These are phyloP conservation scores for Epichloe typhina DNA, from an alignment of 2,329 filamentous ascomycete species.

Conservation along the genomic window DNA sequence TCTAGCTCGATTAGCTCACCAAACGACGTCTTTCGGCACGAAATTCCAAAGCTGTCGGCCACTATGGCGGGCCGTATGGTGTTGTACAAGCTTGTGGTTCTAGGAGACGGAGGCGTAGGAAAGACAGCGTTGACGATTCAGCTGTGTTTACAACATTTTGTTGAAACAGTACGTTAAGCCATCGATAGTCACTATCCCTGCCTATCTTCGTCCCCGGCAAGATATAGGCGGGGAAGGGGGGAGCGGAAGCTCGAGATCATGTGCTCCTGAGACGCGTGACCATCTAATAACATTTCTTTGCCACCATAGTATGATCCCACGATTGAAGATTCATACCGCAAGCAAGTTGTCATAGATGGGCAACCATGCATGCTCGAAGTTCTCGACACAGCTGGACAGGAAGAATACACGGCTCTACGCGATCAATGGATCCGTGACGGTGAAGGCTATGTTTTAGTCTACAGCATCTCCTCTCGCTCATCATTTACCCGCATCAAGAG, in stretches of 20 bases:
- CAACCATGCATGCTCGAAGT: constrained; percentile 97
- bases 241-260: not conserved
- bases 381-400: constrained; percentile 91
- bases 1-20: not conserved
- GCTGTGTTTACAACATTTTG: constrained; percentile 95
- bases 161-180: constrained; percentile 60
- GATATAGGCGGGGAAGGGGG: not conserved
- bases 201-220: not conserved
- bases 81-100: constrained; percentile 88
- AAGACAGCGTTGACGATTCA: constrained; percentile 93
- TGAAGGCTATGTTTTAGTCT: constrained; percentile 93
- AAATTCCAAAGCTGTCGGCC: constrained; percentile 9
- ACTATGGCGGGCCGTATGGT: constrained; percentile 87
- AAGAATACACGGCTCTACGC: constrained; percentile 92
- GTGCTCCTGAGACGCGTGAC: not conserved
- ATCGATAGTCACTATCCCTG: not conserved
- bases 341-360: constrained; percentile 84
- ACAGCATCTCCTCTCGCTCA: constrained; percentile 93
- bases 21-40: not conserved
- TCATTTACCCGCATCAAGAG: constrained; percentile 91
- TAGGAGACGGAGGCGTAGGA: constrained; percentile 86
- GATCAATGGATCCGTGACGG: constrained; percentile 98
- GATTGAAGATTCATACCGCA: constrained; percentile 78
- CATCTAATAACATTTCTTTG: constrained; percentile 2
- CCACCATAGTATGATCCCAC: constrained; percentile 61